Conservation (phyloP, 2,329 filamentous ascomycete species). For the Diaporthe eres region DNA sequence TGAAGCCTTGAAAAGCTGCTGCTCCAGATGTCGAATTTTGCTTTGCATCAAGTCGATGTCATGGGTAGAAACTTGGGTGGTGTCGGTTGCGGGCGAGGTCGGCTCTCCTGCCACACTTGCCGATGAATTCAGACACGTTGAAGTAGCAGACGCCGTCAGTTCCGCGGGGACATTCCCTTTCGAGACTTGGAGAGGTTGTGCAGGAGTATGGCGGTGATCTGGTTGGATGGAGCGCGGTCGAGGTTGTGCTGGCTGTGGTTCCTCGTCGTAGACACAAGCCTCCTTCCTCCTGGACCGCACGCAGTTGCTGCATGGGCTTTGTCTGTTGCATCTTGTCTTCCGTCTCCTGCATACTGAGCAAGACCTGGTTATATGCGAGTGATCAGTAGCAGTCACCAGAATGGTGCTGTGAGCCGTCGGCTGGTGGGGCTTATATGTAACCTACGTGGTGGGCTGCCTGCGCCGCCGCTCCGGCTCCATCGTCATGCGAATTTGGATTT, state of each 20-base stretch:
- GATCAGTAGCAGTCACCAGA: background rate
- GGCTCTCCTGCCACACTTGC: background rate
- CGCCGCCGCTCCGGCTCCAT: constrained; percentile 43
- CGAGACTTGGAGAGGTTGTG: background rate
- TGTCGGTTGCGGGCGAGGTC: constrained; percentile 43
- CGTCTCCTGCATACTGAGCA: constrained; percentile 58
- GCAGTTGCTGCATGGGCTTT: constrained; percentile 59
- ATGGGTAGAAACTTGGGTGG: background rate
- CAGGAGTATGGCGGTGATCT: background rate
- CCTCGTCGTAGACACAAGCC: constrained; percentile 51
- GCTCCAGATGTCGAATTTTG: constrained; percentile 60
- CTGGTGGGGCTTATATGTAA: background rate
- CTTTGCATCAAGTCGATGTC: constrained; percentile 56
- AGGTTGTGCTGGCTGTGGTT: constrained; percentile 40
- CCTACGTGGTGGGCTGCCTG: constrained; percentile 38
- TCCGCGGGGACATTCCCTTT: background rate
- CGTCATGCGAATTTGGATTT: background rate
- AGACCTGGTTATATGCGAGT: constrained; percentile 35
- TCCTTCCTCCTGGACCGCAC: constrained; percentile 51
- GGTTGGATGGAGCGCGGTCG: background rate
- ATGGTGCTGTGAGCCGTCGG: background rate
- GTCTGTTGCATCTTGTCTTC: constrained; percentile 59
- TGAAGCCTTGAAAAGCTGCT: constrained; percentile 49
- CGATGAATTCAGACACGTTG: background rate
- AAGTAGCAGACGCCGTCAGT: background rate